Conservation (phyloP, 108 stramenopile species). For the Skeletonema tropicum region DNA sequence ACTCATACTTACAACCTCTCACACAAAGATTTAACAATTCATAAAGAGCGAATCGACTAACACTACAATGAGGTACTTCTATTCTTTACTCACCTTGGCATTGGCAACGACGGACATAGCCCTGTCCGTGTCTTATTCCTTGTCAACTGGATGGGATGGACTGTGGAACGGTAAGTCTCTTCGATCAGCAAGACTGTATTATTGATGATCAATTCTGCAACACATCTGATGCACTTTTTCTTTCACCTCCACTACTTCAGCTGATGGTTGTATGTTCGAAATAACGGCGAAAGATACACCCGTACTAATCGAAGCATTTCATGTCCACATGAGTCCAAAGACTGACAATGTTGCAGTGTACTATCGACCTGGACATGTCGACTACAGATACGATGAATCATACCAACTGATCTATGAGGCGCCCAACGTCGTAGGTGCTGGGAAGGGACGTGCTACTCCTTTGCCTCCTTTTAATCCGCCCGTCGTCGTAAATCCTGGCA, state of each 20-base stretch:
- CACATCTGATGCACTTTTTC: neutral
- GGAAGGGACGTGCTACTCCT: neutral
- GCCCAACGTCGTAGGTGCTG: neutral
- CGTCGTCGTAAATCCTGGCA: neutral
- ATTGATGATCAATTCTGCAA: neutral
- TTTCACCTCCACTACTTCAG: neutral
- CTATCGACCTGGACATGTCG: neutral
- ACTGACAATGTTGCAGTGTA: neutral
- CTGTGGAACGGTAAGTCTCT: neutral
- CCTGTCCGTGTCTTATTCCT: neutral
- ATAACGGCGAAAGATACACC: neutral
- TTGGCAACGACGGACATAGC: neutral
- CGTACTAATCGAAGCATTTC: neutral
- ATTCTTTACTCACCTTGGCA: neutral
- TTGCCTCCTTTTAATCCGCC: neutral
- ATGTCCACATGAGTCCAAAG: neutral
- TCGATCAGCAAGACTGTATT: neutral
- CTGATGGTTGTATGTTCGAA: neutral
- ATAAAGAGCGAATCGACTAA: neutral
- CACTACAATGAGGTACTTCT: neutral
- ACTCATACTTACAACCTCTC: too few species aligned
- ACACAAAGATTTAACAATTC: neutral
- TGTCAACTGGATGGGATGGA: neutral
- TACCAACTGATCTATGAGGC: neutral
- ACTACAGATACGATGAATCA: neutral